Evolutionary conservation across 2,329 filamentous ascomycete genomes (phyloP), one percentile per base, ranked within the genome.

Genomic region (Pseudocercospora eumusae): DNA sequence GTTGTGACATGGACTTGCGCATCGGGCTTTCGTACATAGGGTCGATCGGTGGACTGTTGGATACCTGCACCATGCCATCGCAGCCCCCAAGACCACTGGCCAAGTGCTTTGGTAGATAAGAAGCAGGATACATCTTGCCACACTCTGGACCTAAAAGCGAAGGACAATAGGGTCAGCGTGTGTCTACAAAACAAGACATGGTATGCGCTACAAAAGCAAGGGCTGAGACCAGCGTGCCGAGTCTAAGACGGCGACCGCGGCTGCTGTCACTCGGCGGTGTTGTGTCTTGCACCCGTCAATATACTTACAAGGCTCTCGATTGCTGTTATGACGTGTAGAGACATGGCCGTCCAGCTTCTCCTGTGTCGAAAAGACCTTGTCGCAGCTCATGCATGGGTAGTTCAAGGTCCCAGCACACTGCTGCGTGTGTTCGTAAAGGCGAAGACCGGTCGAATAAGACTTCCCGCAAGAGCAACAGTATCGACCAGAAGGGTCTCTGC

Each of bases 381-480:
- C 67, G 60, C 63, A 67, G 3, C 56, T 64, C 18, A 57, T 57
- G 44, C 66, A 68, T 4, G 66, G 66, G n/a, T 60, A 59, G 36
- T 65, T 63, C 6, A 54, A 56, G 18, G 64, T 60, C 3, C 64
- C 64, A 36, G 65, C 65, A 56, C 65, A 68, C n/a, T 40, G 57
- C 47, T 58, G 42, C 13, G 62, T 59, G 45, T 68, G 66, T 31
- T 65, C 62, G 18, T 56, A 62, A 20, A 68, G 53, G 13, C 62
- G 56, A 10, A 61, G 49, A 7, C 49, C 47, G 21, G 60, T 66
- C 11, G 60, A 62, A 21, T 65, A 68, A 7, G 66, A 65, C 47
- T 66, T 68, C 21, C 66, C 66, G 49, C 66, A 66, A 1, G 66
- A 68, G 45, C 66, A 68, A 57, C 62, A 65, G 28, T 62, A 63